Evolutionary conservation across 129 eudicot species (phyloP), one percentile per base, ranked within the genome.

Genomic region (Rutidosis leptorrhynchoides): DNA sequence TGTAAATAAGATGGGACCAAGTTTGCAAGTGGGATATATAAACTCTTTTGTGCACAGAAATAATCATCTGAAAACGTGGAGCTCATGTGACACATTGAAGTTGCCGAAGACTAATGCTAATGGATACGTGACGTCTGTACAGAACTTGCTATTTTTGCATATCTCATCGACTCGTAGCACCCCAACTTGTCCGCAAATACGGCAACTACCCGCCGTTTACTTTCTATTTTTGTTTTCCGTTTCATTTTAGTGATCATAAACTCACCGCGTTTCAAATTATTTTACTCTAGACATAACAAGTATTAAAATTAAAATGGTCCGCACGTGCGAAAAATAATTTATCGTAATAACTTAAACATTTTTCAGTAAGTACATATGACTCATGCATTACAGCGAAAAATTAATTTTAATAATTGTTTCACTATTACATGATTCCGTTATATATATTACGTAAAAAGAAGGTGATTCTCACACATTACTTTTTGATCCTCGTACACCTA

Each of bases 11-110:
- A 60, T 2, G 14, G 17, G 42, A 37, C 29, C 7, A 24, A 72
- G 26, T 25, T 35, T 26, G 77, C 77, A 64, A 73, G 71, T 73
- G 45, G 77, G 58, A 21, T 28, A 57, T 23, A 71, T 14, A 16
- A 59, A 24, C 23, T 32, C n/a, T n/a, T n/a, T 54, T 3, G n/a
- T 5, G 68, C 73, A 14, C 62, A 11, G 62, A 74, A 17, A 58
- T 58, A n/a, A 6, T 26, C 16, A 53, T 61, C 51, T 7, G 26
- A 52, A 59, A 25, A 35, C 63, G 78, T 66, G 69, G 58, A 56
- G 11, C 35, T 68, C 70, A 68, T 40, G 70, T 68, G 74, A 68
- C 58, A 75, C 80, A 8, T 75, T 3, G 49, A 51, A 75, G 30
- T 33, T 75, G 69, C 79, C 74, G 48, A 75, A 51, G 58, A 68